Evolutionary conservation across 345 rosid species (phyloP).

Genomic region (Cardamine chenopodiifolia): DNA sequence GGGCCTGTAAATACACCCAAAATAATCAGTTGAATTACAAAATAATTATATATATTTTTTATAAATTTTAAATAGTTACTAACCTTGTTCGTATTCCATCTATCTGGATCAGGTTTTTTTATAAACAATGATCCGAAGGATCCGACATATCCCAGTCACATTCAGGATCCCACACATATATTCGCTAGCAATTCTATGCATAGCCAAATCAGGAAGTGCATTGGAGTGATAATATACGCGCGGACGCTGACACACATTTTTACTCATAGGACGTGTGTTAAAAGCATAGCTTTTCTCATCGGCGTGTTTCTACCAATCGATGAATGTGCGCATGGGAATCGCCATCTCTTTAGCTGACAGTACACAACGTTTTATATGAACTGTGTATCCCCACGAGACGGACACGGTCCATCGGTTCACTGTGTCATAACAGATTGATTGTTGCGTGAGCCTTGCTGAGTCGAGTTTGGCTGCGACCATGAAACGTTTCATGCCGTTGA

Average conservation of each 20-base stretch:
- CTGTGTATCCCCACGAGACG: constrained; percentile 80
- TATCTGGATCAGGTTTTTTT: constrained; percentile 49
- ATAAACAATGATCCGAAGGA: constrained; percentile 51
- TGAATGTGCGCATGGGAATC: constrained; percentile 59
- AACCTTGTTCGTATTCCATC: constrained; percentile 54
- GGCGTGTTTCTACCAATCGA: constrained; percentile 55
- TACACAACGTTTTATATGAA: constrained; percentile 60
- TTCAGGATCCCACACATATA: constrained; percentile 39
- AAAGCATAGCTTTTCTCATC: constrained; percentile 49
- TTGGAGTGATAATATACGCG: constrained; percentile 51
- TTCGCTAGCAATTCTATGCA: constrained; percentile 48
- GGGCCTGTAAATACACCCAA: constrained; percentile 48
- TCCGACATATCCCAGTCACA: constrained; percentile 54
- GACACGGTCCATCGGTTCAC: constrained; percentile 67
- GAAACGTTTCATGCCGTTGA: constrained; percentile 53
- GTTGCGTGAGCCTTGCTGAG: constrained; percentile 68
- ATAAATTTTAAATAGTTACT: no score
- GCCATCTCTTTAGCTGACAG: constrained; percentile 54
- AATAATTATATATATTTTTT: no score
- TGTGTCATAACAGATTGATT: constrained; percentile 68
- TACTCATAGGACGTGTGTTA: constrained; percentile 55
- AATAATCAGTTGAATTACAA: neutral
- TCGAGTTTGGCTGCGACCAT: constrained; percentile 52
- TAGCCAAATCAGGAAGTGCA: constrained; percentile 34
- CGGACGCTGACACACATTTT: constrained; percentile 55